A percentile compares a stretch with the other conserved stretches of the same genome.
Conservation (phyloP, 1,284 basidiomycete genomes). For the Cystobasidium pallidum region DNA sequence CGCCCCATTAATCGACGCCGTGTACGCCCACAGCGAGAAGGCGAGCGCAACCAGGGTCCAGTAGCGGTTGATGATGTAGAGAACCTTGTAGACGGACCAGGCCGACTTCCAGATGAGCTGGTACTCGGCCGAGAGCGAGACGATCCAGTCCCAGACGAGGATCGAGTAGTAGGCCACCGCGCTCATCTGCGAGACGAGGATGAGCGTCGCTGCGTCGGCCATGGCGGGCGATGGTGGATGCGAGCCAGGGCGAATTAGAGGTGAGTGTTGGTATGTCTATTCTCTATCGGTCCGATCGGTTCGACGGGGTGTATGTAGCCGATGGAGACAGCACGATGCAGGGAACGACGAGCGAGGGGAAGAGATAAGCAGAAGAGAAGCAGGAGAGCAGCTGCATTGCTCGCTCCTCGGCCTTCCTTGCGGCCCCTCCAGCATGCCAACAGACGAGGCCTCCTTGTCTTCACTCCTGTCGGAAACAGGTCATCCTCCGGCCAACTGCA, state of each 20-base stretch:
- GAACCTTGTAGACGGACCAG: slow-evolving; percentile 33
- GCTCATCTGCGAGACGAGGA: slow-evolving; percentile 32
- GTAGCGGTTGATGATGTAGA: slow-evolving; percentile 27
- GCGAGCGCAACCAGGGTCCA: slow-evolving; percentile 25
- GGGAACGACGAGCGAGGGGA: neutral
- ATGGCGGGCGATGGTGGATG: no score
- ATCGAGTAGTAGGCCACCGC: slow-evolving; percentile 27
- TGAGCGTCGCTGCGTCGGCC: slow-evolving; percentile 4
- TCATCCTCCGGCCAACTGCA: no score
- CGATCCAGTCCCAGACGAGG: slow-evolving; percentile 42
- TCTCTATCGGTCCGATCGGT: neutral
- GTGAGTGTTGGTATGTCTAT: no score
- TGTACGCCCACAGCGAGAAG: slow-evolving; percentile 28
- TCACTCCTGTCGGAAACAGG: no score
- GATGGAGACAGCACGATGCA: slow-evolving; percentile 6
- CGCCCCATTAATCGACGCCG: slow-evolving; percentile 1
- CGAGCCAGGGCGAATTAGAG: no score
- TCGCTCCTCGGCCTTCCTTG: no score
- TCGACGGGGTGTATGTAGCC: neutral
- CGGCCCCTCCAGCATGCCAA: no score
- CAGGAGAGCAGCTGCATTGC: no score
- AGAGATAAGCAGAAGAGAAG: neutral
- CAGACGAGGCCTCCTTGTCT: neutral
- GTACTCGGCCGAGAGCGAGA: slow-evolving; percentile 24
- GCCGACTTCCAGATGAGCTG: slow-evolving; percentile 32